Conservation (phyloP, 441 rosid genomes). For the Adansonia madagascariensis region DNA sequence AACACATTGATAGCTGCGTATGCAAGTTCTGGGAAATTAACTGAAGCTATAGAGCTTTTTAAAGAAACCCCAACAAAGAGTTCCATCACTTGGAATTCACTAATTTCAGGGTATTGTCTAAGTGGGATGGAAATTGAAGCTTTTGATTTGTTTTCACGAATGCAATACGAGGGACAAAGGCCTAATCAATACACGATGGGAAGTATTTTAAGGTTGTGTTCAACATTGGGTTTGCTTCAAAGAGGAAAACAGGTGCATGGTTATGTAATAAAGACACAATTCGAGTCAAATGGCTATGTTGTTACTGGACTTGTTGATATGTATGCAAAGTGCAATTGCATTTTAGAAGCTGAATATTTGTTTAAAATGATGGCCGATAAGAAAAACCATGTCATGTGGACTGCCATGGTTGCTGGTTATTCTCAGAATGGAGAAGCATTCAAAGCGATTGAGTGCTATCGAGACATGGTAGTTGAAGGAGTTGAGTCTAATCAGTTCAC, state of each 20-base stretch:
- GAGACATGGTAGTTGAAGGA: constrained; percentile 59
- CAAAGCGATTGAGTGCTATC: constrained; percentile 65
- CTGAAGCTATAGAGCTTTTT: constrained; percentile 61
- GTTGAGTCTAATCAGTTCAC: constrained; percentile 71
- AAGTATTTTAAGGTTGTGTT: constrained; percentile 66
- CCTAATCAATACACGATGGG: constrained; percentile 73
- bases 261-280: constrained; percentile 51
- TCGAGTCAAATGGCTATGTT: constrained; percentile 58
- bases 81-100: constrained; percentile 75
- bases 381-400: constrained; percentile 75
- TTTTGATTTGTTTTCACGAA: constrained; percentile 58
- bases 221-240: constrained; percentile 45
- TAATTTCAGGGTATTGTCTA: constrained; percentile 72
- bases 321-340: constrained; percentile 71
- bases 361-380: constrained; percentile 47
- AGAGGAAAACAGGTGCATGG: constrained; percentile 82
- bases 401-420: constrained; percentile 83
- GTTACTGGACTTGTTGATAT: constrained; percentile 77
- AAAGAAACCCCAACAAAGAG: constrained; percentile 52
- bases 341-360: constrained; percentile 70
- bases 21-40: constrained; percentile 62
- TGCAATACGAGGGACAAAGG: constrained; percentile 66
- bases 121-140: constrained; percentile 55
- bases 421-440: constrained; percentile 56
- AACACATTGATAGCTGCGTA: constrained; percentile 81